Evolutionary conservation across 768 basidiomycete species (phyloP), one percentile per base, ranked within the genome.

Genomic region (Favolaschia claudopus): DNA sequence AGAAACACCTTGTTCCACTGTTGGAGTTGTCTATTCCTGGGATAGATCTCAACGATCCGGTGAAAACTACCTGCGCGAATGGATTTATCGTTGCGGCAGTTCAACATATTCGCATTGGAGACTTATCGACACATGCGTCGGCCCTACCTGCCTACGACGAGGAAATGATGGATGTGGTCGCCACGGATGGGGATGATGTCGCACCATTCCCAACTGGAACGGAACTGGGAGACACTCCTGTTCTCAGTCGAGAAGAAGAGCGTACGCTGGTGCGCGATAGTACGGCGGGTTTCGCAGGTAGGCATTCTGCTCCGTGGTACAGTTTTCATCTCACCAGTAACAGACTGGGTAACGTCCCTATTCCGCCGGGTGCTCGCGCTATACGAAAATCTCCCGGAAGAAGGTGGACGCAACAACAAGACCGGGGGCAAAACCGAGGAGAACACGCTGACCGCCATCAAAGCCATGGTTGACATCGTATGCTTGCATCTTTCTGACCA

Each of bases 361-460:
- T 88, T 94, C 67, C 81, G 91, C 15, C 85, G 92, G 10, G 85
- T 94, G 48, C 79, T 94, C 49, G 85, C 91, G 1, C 76, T 98
- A 19, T 96, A 91, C 69, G 93, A 95, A 76, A 96, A 96, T 69
- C 78, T 99, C 5, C 96, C 96, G 0, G 96, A 99, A 71, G 96
- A 96, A 74, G 95, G 93, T 12, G 96, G 96, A 5, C 87, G 86
- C 76, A 86, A 83, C 74, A 92, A 92, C 61, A 89, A 83, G 32
- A 93, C 93, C 2, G 92, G 92, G 22, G 92, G 92, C n/a, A 92
- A 91, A 71, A 84, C 81, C 75, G 92, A 89, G 78, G 89, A 94
- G 64, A 79, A 74, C 34, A 88, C 92, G 24, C 80, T 93, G 51
- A 92, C 89, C 69, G 85, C 91, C 19, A 83, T 93, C 72, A 91